Evolutionary conservation across 371 early-diverging fungal species (phyloP), one percentile per base, ranked within the genome.

Genomic region (Mucor sp.): DNA sequence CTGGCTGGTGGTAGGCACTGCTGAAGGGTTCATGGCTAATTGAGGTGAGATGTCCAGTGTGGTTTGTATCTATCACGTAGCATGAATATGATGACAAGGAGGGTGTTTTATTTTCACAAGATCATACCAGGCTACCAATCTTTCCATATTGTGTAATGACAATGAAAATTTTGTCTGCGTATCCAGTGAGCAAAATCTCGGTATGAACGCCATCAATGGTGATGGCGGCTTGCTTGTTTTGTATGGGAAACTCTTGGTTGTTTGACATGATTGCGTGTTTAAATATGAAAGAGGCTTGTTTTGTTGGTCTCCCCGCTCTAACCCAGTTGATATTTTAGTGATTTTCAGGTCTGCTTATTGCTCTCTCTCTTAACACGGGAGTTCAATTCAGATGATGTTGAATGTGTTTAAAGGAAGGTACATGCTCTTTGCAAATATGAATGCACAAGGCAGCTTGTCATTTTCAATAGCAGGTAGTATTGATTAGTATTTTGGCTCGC

Each of bases 71-170:
- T 85, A 61, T 1, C 17, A 17, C 15, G 41, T 6, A 17, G 41
- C 41, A 41, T 41, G 41, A 41, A 41, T 41, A 17, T 41, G 3
- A 37, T 1, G 4, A n/a, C n/a, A n/a, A 17, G 9, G 15, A 9
- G 41, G 15, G 41, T 41, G 1, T 17, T 14, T 41, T 15, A 2
- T 30, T 35, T 0, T 19, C 8, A 35, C 9, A 33, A 27, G 19
- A 19, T 28, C 17, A 58, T 80, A 89, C 89, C 82, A 89, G 58
- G 65, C 85, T 87, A 11, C 89, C 89, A 48, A 87, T 84, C 63
- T 78, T 83, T 58, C 88, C 88, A 66, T 83, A 87, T 33, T 89
- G 92, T 3, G 87, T 86, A 47, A 90, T 75, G 7, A 91, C 69
- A 55, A 89, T 78, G 47, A 92, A 83, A 39, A 91, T 87, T 68